Evolutionary conservation across 2,329 filamentous ascomycete genomes (phyloP).

Genomic region (Sclerotinia borealis): DNA sequence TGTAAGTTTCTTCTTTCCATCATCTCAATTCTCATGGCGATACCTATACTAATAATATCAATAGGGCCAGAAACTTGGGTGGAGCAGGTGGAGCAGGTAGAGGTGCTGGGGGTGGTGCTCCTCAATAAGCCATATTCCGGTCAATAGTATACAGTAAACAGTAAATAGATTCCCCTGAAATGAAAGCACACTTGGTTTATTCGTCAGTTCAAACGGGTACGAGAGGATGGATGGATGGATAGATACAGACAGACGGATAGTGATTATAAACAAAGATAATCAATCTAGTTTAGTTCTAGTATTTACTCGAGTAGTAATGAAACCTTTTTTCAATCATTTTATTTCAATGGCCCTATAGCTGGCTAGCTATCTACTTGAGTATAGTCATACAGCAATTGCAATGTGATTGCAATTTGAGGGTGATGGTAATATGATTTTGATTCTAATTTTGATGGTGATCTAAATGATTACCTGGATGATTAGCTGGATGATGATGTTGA

Average conservation of each 20-base stretch:
- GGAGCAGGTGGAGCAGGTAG: slow-evolving; percentile 8
- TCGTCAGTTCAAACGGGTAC: background rate
- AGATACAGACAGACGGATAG: too few relatives aligned
- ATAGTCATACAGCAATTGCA: too few relatives aligned
- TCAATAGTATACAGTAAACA: background rate
- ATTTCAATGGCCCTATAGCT: too few relatives aligned
- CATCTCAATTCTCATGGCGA: background rate
- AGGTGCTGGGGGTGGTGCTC: slow-evolving; percentile 9
- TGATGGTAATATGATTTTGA: too few relatives aligned
- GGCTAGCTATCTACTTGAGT: too few relatives aligned
- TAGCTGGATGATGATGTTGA: too few relatives aligned
- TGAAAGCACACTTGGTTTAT: background rate
- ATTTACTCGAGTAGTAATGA: too few relatives aligned
- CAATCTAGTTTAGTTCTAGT: too few relatives aligned
- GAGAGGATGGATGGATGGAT: background rate
- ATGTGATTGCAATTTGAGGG: too few relatives aligned
- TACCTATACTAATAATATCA: background rate
- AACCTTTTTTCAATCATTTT: too few relatives aligned
- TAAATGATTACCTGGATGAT: too few relatives aligned
- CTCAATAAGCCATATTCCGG: background rate
- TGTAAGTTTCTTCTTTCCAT: slow-evolving; percentile 56
- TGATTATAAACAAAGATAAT: background rate
- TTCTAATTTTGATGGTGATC: too few relatives aligned
- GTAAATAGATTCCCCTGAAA: background rate
- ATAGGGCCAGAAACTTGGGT: slow-evolving; percentile 11